These are phyloP conservation scores for Candida maris DNA, from an alignment of 805 yeast species.

Conservation along the genomic window DNA sequence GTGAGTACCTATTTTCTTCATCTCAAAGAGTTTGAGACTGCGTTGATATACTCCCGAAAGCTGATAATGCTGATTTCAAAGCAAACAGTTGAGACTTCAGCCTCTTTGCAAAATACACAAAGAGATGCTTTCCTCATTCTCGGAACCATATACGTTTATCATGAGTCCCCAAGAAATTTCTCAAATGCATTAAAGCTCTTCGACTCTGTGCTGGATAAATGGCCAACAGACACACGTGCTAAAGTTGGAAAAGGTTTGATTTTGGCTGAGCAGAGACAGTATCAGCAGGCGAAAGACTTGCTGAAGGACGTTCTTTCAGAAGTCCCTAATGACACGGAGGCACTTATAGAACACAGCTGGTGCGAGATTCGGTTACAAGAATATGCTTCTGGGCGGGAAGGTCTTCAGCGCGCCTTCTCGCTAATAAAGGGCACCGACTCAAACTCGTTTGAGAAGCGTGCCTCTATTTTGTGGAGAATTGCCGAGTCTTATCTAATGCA, in stretches of 20 bases:
- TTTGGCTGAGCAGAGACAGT: slow-evolving; percentile 59
- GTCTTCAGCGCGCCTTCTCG: slow-evolving; percentile 43
- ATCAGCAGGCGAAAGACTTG: slow-evolving; percentile 49
- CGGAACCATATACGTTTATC: slow-evolving; percentile 75
- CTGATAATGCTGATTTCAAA: slow-evolving; percentile 57
- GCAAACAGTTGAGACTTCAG: slow-evolving; percentile 43
- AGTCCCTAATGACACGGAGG: slow-evolving; percentile 53
- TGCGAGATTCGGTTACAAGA: slow-evolving; percentile 57
- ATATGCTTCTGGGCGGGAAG: slow-evolving; percentile 47
- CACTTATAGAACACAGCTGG: slow-evolving; percentile 75
- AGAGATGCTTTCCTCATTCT: slow-evolving; percentile 59
- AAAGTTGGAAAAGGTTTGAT: slow-evolving; percentile 81
- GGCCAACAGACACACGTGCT: slow-evolving; percentile 47
- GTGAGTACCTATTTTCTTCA: slow-evolving; percentile 57
- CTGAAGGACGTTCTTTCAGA: slow-evolving; percentile 48
- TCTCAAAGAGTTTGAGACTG: slow-evolving; percentile 59
- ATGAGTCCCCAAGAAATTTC: slow-evolving; percentile 88
- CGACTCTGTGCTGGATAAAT: slow-evolving; percentile 49
- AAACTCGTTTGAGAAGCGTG: slow-evolving; percentile 51
- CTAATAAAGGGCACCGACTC: slow-evolving; percentile 47
- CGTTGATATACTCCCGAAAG: slow-evolving; percentile 53
- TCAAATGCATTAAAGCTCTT: slow-evolving; percentile 69
- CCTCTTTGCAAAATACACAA: slow-evolving; percentile 47
- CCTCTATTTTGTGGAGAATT: slow-evolving; percentile 65
- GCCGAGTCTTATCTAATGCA: slow-evolving; percentile 58